A percentile compares a stretch with the other conserved stretches of the same genome.
These are phyloP conservation scores for Alliaria petiolata DNA, from an alignment of 345 rosid genomes.

Conservation along the genomic window DNA sequence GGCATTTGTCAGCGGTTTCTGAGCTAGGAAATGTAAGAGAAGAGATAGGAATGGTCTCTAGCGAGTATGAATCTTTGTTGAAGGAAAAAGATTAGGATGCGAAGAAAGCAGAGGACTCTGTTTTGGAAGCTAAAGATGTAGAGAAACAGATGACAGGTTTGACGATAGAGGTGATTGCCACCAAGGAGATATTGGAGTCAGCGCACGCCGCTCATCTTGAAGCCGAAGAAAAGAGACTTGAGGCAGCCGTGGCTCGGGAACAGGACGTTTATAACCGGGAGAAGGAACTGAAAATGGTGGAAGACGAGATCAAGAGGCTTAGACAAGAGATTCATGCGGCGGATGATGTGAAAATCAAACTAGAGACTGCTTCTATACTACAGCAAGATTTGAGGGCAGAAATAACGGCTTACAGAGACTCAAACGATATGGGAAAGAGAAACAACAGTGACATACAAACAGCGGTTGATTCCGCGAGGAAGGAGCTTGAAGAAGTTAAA, in stretches of 20 bases:
- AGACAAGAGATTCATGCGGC: constrained; percentile 58
- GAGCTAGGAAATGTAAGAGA: constrained; percentile 63
- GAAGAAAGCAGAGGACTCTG: constrained; percentile 64
- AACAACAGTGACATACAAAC: constrained; percentile 50
- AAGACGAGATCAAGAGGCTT: constrained; percentile 71
- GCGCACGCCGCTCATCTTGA: constrained; percentile 85
- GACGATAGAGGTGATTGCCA: constrained; percentile 67
- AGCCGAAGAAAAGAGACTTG: constrained; percentile 76
- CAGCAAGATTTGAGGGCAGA: constrained; percentile 68
- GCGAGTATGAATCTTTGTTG: constrained; percentile 53
- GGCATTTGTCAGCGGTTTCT: constrained; percentile 68
- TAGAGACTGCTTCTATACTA: constrained; percentile 60
- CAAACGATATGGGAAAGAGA: constrained; percentile 33
- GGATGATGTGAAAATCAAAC: constrained; percentile 69
- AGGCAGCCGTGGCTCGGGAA: constrained; percentile 72
- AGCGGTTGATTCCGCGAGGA: constrained; percentile 65
- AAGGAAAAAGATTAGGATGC: constrained; percentile 55
- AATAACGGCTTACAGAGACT: constrained; percentile 59
- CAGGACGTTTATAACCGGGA: constrained; percentile 72
- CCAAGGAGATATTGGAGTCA: constrained; percentile 73
- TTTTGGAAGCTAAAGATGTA: constrained; percentile 60
- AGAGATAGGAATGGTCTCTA: constrained; percentile 51
- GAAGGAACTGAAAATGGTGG: constrained; percentile 77
- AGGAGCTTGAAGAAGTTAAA: constrained; percentile 81
- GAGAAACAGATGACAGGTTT: constrained; percentile 81